Base-by-base conservation (phyloP, 176 grass and related monocot genomes). In the Panicum miliaceum region DNA sequence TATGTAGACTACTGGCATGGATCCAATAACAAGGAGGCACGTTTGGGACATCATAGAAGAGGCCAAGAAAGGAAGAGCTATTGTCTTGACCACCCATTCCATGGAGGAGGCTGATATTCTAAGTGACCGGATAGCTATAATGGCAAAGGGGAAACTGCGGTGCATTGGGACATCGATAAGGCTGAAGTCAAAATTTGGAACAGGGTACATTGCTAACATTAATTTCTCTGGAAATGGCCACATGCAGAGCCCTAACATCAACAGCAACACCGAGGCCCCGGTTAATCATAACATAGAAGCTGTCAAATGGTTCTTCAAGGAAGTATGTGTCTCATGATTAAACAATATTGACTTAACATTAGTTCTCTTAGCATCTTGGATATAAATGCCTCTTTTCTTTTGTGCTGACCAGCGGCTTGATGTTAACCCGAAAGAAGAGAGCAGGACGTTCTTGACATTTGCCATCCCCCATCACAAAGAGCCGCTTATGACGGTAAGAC, bases 41-140 rank as follows among this genome's bases (percentile, higher is more conserved):
- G 96, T 96, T 4, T 99, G 93, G 96, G 93, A 96, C 84, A 99
- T 99, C 77, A 99, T 99, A 67, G 91, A 99, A 78, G 89, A 93
- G 59, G 93, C 96, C 76, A 94, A 99, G 76, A 99, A 92, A 86
- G 96, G 96, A 82, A 93, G 96, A 87, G 93, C 96, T 58, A 96
- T 99, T 83, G 89, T 99, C 36, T 86, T 99, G 83, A 99, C 96
- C 53, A 99, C 96, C 47, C 96, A 99, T 84, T 99, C 96, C 20
- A 99, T 96, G 96, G 96, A 96, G 75, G 96, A 96, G 75, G 96
- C 93, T 65, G 96, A 98, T 79, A 99, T 96, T 73, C 65, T 99
- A 80, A 92, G 96, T 70, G 96, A 99, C 29, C 77, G 93, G 34
- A 99, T 99, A 74, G 93, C 93, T 27, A 99, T 99, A 75, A 99